Conservation (phyloP, 352 stramenopile genomes). For the Paralagenidium karlingii region DNA sequence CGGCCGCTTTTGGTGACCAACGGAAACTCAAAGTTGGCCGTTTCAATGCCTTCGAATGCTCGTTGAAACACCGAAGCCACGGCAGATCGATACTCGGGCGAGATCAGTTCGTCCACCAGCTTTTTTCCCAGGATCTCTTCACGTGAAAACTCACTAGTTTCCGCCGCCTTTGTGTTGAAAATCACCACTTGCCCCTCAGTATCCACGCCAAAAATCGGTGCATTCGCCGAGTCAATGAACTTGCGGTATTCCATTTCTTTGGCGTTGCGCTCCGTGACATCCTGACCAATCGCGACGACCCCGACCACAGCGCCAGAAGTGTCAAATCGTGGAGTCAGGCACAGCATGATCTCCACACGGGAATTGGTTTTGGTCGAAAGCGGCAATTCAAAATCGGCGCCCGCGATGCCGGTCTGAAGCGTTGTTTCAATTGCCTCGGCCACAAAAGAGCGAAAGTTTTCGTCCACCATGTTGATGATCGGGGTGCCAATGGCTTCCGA, state of each 20-base stretch:
- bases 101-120: conserved; percentile 71
- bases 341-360: conserved; percentile 38
- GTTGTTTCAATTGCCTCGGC: conserved; percentile 25
- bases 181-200: conserved; percentile 42
- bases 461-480: conserved; percentile 31
- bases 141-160: conserved; percentile 79
- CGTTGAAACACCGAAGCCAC: conserved; percentile 60
- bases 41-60: conserved; percentile 47
- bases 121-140: conserved; percentile 78
- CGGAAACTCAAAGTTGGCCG: conserved; percentile 69
- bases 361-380: conserved; percentile 29
- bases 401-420: conserved; percentile 24
- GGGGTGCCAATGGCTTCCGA: conserved; percentile 27
- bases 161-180: conserved; percentile 87
- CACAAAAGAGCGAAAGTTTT: conserved; percentile 29
- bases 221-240: conserved; percentile 64
- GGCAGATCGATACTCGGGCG: conserved; percentile 42
- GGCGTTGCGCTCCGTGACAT: conserved; percentile 46
- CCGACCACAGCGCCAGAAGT: conserved; percentile 21
- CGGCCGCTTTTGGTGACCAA: conserved; percentile 67
- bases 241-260: conserved; percentile 60
- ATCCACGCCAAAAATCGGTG: conserved; percentile 66
- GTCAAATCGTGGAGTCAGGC: conserved; percentile 32
- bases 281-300: conserved; percentile 58
- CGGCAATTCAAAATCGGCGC: conserved; percentile 38